Base-by-base conservation (phyloP, 179 eudicot genomes). In the Nepenthes alata region DNA sequence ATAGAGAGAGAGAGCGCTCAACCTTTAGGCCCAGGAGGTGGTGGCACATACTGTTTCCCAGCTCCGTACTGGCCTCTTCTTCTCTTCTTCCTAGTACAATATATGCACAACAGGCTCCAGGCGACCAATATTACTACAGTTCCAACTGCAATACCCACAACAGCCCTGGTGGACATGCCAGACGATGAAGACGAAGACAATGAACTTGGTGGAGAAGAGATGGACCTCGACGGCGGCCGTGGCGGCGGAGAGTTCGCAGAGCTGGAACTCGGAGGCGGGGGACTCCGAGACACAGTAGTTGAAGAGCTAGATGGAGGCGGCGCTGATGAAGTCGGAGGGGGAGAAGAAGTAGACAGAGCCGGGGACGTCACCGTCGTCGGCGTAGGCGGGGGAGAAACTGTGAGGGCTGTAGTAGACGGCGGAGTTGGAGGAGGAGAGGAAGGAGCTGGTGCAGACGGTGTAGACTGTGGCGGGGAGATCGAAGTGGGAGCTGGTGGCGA, bases 111-210 rank as follows among this genome's bases (percentile, higher is more conserved):
- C 13, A 77, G 35, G 52, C 47, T 61, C 59, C 67, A 60, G 16
- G 70, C 62, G n/a, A 71, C 72, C 39, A 77, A n/a, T 41, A 73
- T 51, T 11, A 49, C 70, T 12, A 73, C 72, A 54, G 78, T 67
- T 5, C 75, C 81, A 63, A 77, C 48, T 13, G 63, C 75, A 61
- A 69, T 66, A 15, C 73, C 81, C 35, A 64, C 55, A 3, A 70
- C 54, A 55, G 62, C 62, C 16, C 61, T 38, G 34, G 67, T 54
- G 48, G 72, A 44, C 25, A 55, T n/a, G 11, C 63, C 39, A 12
- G 67, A 36, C 47, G 70, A 52, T 45, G 71, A 38, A n/a, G 77
- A 47, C 9, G 57, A 56, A 2, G 78, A 14, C 2, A 36, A 35
- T 60, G 75, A 38, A 1, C 71, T 58, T 0, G 65, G 57, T 1